A percentile compares a stretch with the other conserved stretches of the same genome.
These are phyloP conservation scores for Drechslerella coelobrocha DNA, from an alignment of 2,329 filamentous ascomycete species.

Conservation along the genomic window DNA sequence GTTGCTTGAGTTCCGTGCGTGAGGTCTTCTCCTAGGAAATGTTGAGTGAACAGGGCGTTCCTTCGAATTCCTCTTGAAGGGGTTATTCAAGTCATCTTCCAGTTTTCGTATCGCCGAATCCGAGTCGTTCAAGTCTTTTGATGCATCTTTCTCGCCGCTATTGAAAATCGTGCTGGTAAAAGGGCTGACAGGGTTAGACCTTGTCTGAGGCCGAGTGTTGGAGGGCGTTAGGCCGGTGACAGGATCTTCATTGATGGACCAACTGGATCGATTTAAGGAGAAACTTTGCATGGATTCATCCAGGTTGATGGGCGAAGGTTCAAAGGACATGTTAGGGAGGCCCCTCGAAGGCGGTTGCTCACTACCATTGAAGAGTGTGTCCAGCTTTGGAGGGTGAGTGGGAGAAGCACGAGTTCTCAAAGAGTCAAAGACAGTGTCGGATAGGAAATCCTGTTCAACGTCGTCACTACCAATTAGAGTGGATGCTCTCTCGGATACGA, in stretches of 20 bases:
- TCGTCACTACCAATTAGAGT: conserved; percentile 55
- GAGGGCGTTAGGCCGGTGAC: conserved; percentile 34
- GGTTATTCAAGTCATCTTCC: conserved; percentile 41
- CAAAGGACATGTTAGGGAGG: conserved; percentile 27
- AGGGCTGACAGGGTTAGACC: conserved; percentile 45
- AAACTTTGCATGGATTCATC: conserved; percentile 44
- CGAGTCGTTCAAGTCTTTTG: conserved; percentile 24
- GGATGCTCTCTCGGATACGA: conserved; percentile 55
- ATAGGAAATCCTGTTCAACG: conserved; percentile 54
- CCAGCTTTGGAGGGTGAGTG: conserved; percentile 45
- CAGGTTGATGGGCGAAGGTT: conserved; percentile 45
- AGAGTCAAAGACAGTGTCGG: conserved; percentile 55
- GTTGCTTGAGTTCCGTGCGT: conserved; percentile 46
- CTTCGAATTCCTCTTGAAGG: conserved; percentile 47
- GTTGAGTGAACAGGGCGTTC: conserved; percentile 46
- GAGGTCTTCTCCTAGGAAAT: conserved; percentile 39
- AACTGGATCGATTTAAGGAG: conserved; percentile 28
- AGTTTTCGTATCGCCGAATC: conserved; percentile 42
- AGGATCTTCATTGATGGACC: conserved; percentile 41
- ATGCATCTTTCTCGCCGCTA: conserved; percentile 14
- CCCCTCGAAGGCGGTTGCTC: conserved; percentile 42
- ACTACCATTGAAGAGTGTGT: conserved; percentile 41
- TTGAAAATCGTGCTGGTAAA: conserved; percentile 34
- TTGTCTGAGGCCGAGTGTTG: conserved; percentile 44
- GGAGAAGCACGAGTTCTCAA: conserved; percentile 54